A percentile compares a stretch with the other conserved stretches of the same genome.
These are phyloP conservation scores for Huntiella omanensis DNA, from an alignment of 2,329 filamentous ascomycete species.

Conservation along the genomic window DNA sequence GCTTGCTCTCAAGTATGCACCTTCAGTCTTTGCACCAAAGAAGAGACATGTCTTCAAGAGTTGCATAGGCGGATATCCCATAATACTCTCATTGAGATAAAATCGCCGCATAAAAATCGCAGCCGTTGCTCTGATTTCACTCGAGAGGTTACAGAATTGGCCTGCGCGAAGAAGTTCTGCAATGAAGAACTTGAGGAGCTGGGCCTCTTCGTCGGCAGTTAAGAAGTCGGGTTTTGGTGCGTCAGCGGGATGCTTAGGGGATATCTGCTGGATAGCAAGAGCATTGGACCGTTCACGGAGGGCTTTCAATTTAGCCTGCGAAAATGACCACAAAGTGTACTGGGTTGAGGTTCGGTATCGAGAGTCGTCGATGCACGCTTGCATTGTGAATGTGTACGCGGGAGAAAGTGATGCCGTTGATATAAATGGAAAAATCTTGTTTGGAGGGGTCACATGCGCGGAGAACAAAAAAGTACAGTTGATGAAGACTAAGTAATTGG, in stretches of 20 bases:
- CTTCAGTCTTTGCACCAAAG: constrained; percentile 85
- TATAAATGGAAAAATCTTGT: no score
- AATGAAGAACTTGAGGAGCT: constrained; percentile 62
- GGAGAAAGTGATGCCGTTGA: neutral
- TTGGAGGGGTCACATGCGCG: neutral
- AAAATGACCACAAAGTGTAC: constrained; percentile 85
- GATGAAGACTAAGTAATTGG: neutral
- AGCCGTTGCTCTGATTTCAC: constrained; percentile 40
- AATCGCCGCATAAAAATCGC: constrained; percentile 85
- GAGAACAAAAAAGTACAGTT: neutral
- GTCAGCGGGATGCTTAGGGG: constrained; percentile 24
- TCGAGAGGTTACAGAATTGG: constrained; percentile 23
- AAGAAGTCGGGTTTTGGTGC: constrained; percentile 46
- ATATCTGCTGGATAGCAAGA: constrained; percentile 46
- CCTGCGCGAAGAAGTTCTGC: constrained; percentile 38
- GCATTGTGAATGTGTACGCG: neutral
- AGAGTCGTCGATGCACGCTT: constrained; percentile 48
- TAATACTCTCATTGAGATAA: constrained; percentile 86
- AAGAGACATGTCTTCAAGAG: constrained; percentile 83
- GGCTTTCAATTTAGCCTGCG: constrained; percentile 47
- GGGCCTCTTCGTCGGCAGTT: constrained; percentile 64
- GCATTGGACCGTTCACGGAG: constrained; percentile 64
- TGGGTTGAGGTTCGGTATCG: constrained; percentile 81
- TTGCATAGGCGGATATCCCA: constrained; percentile 85
- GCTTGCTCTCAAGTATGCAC: constrained; percentile 47